Evolutionary conservation across 176 grass and related monocot genomes (phyloP).

Genomic region (Microstegium vimineum): DNA sequence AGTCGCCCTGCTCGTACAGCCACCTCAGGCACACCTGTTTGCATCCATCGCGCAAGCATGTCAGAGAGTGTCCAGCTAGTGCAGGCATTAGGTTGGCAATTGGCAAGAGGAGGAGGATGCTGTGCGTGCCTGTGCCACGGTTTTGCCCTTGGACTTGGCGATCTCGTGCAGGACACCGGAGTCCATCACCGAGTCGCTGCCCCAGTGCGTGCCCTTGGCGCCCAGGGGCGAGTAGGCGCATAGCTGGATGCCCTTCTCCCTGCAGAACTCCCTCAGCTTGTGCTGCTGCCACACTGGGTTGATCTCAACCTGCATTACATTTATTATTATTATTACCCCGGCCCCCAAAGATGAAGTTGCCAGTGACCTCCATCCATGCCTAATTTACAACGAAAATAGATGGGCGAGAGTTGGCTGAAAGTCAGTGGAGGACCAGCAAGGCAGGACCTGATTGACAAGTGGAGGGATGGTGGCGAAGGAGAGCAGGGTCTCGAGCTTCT

Average conservation of each 20-base stretch:
- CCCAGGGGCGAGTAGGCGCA: constrained; percentile 69
- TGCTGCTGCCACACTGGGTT: constrained; percentile 75
- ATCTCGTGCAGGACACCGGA: constrained; percentile 47
- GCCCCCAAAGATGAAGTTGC: background rate
- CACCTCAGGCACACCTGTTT: constrained; percentile 57
- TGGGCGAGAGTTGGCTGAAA: background rate
- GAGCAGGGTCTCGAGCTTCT: constrained; percentile 42
- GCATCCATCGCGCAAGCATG: background rate
- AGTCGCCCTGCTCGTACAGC: constrained; percentile 67
- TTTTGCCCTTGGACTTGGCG: constrained; percentile 51
- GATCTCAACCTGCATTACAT: constrained; percentile 59
- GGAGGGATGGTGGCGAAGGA: constrained; percentile 47
- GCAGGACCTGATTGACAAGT: constrained; percentile 43
- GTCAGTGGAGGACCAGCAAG: background rate
- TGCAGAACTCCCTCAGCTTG: constrained; percentile 69
- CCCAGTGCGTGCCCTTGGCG: constrained; percentile 66
- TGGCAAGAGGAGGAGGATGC: background rate
- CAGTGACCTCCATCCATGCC: background rate
- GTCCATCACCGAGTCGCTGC: constrained; percentile 56
- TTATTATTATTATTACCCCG: background rate
- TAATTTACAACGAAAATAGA: background rate
- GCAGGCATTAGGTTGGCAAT: background rate
- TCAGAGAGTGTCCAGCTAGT: background rate
- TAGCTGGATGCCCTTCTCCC: constrained; percentile 49
- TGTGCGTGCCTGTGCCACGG: constrained; percentile 39